Percentiles rank a stretch among this genome's conserved stretches.
These are phyloP conservation scores for Mycena capillaripes DNA, from an alignment of 768 basidiomycete genomes.

Conservation along the genomic window DNA sequence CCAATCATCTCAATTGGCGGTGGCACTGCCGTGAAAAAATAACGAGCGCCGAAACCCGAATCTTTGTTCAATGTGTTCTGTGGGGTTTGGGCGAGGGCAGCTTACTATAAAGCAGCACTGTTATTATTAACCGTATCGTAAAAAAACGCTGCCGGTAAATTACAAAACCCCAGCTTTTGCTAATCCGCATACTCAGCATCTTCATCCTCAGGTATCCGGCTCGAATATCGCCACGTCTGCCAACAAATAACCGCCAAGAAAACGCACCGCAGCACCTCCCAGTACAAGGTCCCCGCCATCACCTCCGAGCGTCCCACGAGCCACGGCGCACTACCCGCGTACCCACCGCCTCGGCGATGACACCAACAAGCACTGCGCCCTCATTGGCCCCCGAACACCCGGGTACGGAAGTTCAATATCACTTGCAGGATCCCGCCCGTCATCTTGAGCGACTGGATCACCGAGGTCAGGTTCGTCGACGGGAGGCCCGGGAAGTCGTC, in stretches of 20 bases:
- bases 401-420: constrained; percentile 1
- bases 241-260: neutral
- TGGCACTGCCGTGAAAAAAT: too few species aligned
- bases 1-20: too few species aligned
- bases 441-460: neutral
- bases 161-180: too few species aligned
- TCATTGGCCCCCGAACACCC: constrained; percentile 17
- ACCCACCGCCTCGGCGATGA: neutral
- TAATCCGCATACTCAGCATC: neutral
- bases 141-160: too few species aligned
- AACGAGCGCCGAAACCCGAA: too few species aligned
- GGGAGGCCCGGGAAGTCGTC: too few species aligned
- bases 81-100: too few species aligned
- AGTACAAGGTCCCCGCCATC: neutral
- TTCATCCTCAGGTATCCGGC: constrained; percentile 3
- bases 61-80: too few species aligned
- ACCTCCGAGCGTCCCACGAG: constrained; percentile 2
- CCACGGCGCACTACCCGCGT: neutral
- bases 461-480: neutral
- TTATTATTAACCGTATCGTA: too few species aligned
- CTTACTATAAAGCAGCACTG: too few species aligned
- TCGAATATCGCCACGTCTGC: constrained; percentile 23
- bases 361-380: neutral
- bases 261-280: neutral
- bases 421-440: neutral